phyloP scores from a whole-genome alignment of 108 stramenopile genomes.

The Cyclotella cryptica region DNA sequence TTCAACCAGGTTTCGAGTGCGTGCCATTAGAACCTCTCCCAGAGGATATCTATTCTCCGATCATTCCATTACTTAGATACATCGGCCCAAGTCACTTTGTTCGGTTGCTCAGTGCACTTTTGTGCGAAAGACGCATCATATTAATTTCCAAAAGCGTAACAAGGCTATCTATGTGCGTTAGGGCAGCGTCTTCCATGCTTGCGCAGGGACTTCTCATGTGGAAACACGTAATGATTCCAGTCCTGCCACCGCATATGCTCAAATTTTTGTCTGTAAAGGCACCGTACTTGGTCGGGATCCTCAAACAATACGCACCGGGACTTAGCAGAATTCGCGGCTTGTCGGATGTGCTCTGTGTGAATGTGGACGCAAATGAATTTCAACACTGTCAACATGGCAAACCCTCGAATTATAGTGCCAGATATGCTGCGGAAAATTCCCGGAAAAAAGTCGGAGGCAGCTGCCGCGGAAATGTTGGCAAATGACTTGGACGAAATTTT shows the following conservation, averaged over 20 bases:
- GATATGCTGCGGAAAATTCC: conserved; percentile 39
- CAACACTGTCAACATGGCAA: conserved; percentile 71
- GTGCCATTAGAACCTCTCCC: conserved; percentile 27
- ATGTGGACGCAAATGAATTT: conserved; percentile 78
- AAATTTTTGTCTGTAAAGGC: conserved; percentile 62
- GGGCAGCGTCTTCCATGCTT: conserved; percentile 70
- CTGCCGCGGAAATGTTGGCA: conserved; percentile 71
- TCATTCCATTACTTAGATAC: conserved; percentile 77
- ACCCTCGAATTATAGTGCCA: conserved; percentile 41
- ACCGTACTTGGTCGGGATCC: conserved; percentile 82
- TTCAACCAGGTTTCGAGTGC: conserved; percentile 55
- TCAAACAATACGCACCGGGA: conserved; percentile 42
- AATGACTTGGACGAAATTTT: conserved; percentile 80
- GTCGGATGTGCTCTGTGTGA: conserved; percentile 80
- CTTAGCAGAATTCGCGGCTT: conserved; percentile 59
- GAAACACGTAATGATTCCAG: conserved; percentile 85
- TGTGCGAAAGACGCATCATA: conserved; percentile 81
- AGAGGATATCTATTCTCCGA: conserved; percentile 61
- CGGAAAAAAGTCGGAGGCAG: conserved; percentile 22
- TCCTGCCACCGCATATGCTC: conserved; percentile 80
- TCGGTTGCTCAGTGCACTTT: conserved; percentile 73
- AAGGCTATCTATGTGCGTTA: conserved; percentile 73
- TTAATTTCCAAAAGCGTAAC: conserved; percentile 72
- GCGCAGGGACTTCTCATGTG: conserved; percentile 81
- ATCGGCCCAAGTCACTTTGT: conserved; percentile 73